A percentile compares a stretch with the other conserved stretches of the same genome.
Conservation (phyloP, 768 basidiomycete genomes). For the Mycena filopes region DNA sequence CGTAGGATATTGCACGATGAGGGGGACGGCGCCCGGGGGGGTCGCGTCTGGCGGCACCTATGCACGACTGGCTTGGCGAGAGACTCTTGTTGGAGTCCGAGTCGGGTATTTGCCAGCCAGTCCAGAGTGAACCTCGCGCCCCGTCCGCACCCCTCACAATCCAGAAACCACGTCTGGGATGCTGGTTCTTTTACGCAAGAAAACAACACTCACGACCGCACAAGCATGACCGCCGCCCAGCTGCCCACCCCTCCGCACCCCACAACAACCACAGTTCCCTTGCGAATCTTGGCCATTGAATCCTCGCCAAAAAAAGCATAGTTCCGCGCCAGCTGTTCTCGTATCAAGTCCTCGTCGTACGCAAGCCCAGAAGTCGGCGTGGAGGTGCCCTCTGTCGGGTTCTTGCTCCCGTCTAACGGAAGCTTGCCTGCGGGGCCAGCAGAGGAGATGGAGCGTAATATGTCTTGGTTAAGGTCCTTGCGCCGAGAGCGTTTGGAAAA, state of each 20-base stretch:
- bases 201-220: slow-evolving; percentile 76
- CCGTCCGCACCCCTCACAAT: too few relatives aligned
- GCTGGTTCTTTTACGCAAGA: too few relatives aligned
- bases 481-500: slow-evolving; percentile 61
- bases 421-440: slow-evolving; percentile 19
- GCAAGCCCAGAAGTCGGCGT: slow-evolving; percentile 18
- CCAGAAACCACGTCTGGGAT: too few relatives aligned
- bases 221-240: slow-evolving; percentile 95
- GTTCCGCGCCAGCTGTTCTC: slow-evolving; percentile 92
- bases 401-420: not conserved
- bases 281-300: slow-evolving; percentile 81
- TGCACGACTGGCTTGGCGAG: too few relatives aligned
- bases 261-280: slow-evolving; percentile 83
- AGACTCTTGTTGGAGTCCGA: too few relatives aligned
- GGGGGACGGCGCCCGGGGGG: too few relatives aligned
- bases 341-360: slow-evolving; percentile 85
- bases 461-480: slow-evolving; percentile 65
- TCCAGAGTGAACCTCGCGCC: too few relatives aligned
- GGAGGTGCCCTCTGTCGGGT: too few relatives aligned
- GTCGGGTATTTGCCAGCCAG: too few relatives aligned
- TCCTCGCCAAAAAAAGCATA: slow-evolving; percentile 95
- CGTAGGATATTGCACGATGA: too few relatives aligned
- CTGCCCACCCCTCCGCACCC: slow-evolving; percentile 98
- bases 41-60: too few relatives aligned
- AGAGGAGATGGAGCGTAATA: slow-evolving; percentile 59